Percentiles rank a stretch among this genome's conserved stretches.
Evolutionary conservation across 768 basidiomycete species (phyloP).

Genomic region (Collybia nuda): DNA sequence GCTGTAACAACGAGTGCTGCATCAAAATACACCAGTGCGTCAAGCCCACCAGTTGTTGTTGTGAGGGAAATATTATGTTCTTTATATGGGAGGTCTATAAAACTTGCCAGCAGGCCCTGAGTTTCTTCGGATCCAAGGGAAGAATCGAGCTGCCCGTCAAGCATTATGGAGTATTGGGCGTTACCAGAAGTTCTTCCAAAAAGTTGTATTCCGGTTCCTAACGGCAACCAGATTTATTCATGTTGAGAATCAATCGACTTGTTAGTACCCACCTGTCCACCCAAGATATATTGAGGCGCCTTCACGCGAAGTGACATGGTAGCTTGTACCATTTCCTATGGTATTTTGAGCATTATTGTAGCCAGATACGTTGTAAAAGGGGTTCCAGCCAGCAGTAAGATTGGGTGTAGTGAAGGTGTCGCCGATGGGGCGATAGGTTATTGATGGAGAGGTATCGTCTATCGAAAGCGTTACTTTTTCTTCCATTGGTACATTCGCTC

Average conservation of each 20-base stretch:
- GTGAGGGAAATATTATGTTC: constrained; percentile 58
- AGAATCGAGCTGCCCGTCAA: constrained; percentile 46
- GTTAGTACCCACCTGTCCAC: constrained; percentile 57
- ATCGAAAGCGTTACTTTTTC: constrained; percentile 28
- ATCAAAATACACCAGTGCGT: too few relatives aligned
- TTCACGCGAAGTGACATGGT: constrained; percentile 61
- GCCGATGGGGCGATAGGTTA: constrained; percentile 59
- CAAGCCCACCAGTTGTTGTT: background rate
- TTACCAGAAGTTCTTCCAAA: constrained; percentile 47
- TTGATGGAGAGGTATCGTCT: constrained; percentile 66
- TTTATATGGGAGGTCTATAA: constrained; percentile 44
- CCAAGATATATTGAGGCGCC: constrained; percentile 54
- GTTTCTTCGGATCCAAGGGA: constrained; percentile 20
- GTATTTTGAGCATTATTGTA: constrained; percentile 40
- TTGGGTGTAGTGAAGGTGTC: constrained; percentile 54
- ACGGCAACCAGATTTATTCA: background rate
- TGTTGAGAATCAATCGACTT: background rate
- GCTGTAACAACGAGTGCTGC: too few relatives aligned
- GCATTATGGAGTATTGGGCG: constrained; percentile 39
- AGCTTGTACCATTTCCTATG: constrained; percentile 54
- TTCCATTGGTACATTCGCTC: constrained; percentile 13
- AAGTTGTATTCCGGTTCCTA: constrained; percentile 68
- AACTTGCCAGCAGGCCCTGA: constrained; percentile 46
- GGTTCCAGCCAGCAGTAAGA: constrained; percentile 64
- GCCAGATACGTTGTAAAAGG: constrained; percentile 54